Evolutionary conservation across 345 rosid species (phyloP), one percentile per base, ranked within the genome.

Genomic region (Citrus cavaleriei): DNA sequence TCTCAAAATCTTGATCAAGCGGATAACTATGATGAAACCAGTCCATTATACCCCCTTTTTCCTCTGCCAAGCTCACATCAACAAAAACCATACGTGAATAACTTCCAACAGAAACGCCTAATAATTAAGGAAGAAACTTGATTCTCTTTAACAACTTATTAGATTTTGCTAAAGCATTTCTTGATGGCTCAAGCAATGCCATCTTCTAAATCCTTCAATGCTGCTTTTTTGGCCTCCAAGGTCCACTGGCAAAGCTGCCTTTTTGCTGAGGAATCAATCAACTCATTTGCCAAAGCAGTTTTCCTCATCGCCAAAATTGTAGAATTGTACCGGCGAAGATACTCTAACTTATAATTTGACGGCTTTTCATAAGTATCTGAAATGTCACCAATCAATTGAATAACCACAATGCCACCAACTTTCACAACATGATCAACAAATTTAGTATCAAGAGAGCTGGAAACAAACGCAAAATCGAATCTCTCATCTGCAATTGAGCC

Each of bases 171-270:
- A 94, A 91, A 46, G 95, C 88, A 14, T 90, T 87, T 83, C 94
- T 75, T 59, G 98, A 97, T 66, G 94, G 95, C 79, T 94, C 97
- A 14, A 92, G 91, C 27, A 89, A 91, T 12, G 32, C 88, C 96
- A 61, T 94, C 96, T 82, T 94, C 98, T 0, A 94, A 88, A 54
- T 89, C 87, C 10, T 80, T 79, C 77, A 94, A 77, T 55, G 92
- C 98, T 5, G 85, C 89, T 54, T 85, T 85, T 83, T 83, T 90
- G 14, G 87, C 87, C 21, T 85, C 91, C 13, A 75, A 14, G 87
- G 91, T 68, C 68, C 40, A 65, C 13, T 66, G 46, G 25, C 46
- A 66, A 66, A 66, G 46, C 46, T 86, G 82, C 67, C 97, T 83
- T 0, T 80, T 68, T 18, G 80, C 34, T 30, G 74, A 64, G 19